Base-by-base conservation (phyloP, 1,284 basidiomycete species). In the Hemileia vastatrix region DNA sequence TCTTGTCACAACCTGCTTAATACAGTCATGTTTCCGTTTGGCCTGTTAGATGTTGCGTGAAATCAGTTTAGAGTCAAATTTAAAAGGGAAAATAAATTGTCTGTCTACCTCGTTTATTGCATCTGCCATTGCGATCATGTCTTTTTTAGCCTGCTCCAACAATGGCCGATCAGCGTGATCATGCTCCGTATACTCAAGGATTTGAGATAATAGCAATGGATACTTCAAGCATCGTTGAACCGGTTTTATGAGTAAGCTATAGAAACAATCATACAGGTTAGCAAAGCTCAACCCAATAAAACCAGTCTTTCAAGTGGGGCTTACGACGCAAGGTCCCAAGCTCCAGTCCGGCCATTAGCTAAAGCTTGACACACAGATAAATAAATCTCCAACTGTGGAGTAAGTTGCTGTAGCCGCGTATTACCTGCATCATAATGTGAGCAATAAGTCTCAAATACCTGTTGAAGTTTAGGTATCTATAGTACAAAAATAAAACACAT, bases 191-290 rank as follows among this genome's bases (percentile, higher is more conserved):
- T 43, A 53, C 19, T 60, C 44, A 24, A 53, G 44, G 49, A 60
- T 60, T 33, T 60, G 57, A 47, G 52, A 36, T 32, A 60, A 40
- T 40, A 60, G 31, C 11, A 60, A 21, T 8, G 57, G 50, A 31
- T 60, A 60, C 44, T 60, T 60, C 19, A 60, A 19, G 33, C 57
- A 60, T 45, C 57, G 43, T 43, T 60, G 57, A 24, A 60, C 57
- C 24, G 57, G 57, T 27, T 60, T 60, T 31, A 60, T 60, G 2
- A 60, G 43, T 32, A 60, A 53, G 6, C 57, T 60, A 44, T 4
- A 43, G 2, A 27, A 33, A 8, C 32, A 18, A 47, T 8, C 40
- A n/a, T 36, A 18, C 5, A 40, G 8, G 27, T 31, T 2, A 53
- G 27, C 15, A 32, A n/a, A 53, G n/a, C n/a, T 32, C 4, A 18